Conservation (phyloP, 2,329 filamentous ascomycete genomes). For the Teratosphaeria epicoccoides region DNA sequence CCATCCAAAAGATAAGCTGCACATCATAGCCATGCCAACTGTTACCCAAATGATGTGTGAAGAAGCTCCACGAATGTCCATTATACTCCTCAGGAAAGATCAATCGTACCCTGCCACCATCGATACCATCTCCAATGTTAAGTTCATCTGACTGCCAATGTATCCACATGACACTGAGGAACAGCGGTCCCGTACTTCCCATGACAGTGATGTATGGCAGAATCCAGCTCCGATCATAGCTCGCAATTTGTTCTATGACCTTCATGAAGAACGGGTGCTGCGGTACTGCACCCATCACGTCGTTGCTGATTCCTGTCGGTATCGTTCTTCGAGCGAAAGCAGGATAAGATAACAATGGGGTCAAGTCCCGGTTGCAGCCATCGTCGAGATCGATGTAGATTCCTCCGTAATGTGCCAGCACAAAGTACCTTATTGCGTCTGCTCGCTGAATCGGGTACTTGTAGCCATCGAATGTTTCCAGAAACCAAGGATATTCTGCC, state of each 20-base stretch:
- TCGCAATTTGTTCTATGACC: slow-evolving; percentile 56
- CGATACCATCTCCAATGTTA: slow-evolving; percentile 29
- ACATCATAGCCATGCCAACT: slow-evolving; percentile 57
- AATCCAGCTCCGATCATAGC: slow-evolving; percentile 59
- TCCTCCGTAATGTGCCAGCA: slow-evolving; percentile 65
- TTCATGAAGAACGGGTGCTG: slow-evolving; percentile 64
- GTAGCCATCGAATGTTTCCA: slow-evolving; percentile 61
- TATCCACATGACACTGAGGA: slow-evolving; percentile 65
- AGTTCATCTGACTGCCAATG: slow-evolving; percentile 52
- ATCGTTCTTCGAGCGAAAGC: slow-evolving; percentile 61
- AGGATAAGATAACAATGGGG: slow-evolving; percentile 54
- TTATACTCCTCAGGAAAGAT: slow-evolving; percentile 63
- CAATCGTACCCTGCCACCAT: slow-evolving; percentile 49
- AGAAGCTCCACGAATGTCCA: slow-evolving; percentile 59
- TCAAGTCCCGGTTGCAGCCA: slow-evolving; percentile 57
- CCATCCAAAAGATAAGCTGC: slow-evolving; percentile 53
- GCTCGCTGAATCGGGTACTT: slow-evolving; percentile 65
- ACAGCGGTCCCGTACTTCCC: slow-evolving; percentile 66
- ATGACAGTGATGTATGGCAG: slow-evolving; percentile 68
- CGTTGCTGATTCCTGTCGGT: slow-evolving; percentile 71
- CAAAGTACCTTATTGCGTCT: slow-evolving; percentile 67
- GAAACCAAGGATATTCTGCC: slow-evolving; percentile 61
- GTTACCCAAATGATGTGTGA: slow-evolving; percentile 54
- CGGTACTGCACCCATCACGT: slow-evolving; percentile 64
- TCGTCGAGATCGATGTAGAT: slow-evolving; percentile 72